A percentile compares a stretch with the other conserved stretches of the same genome.
Evolutionary conservation across 2,329 filamentous ascomycete species (phyloP).

Genomic region (Teratosphaeria epicoccoides): DNA sequence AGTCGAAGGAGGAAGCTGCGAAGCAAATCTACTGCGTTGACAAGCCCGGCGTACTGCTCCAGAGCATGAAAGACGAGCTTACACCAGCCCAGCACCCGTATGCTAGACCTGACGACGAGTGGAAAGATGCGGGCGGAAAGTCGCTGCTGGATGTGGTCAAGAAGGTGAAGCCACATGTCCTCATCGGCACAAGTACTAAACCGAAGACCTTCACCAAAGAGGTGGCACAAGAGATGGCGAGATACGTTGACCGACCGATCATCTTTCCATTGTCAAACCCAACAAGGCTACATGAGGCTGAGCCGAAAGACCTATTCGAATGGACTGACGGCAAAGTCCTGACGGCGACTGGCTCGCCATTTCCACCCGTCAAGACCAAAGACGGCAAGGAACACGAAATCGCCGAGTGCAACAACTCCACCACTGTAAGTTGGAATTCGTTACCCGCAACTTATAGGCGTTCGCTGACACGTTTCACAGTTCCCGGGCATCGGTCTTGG

Average conservation of each 20-base stretch:
- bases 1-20: slow-evolving; percentile 61
- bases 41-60: slow-evolving; percentile 65
- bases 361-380: slow-evolving; percentile 55
- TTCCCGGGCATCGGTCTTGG: slow-evolving; percentile 83
- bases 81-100: slow-evolving; percentile 59
- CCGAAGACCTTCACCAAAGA: slow-evolving; percentile 67
- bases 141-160: slow-evolving; percentile 58
- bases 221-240: slow-evolving; percentile 64
- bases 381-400: slow-evolving; percentile 45
- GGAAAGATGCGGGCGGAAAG: slow-evolving; percentile 46
- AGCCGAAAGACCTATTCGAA: slow-evolving; percentile 60
- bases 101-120: slow-evolving; percentile 54
- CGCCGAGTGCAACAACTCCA: slow-evolving; percentile 83
- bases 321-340: slow-evolving; percentile 73
- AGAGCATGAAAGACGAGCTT: slow-evolving; percentile 48
- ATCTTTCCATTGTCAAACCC: slow-evolving; percentile 82
- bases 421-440: slow-evolving; percentile 35
- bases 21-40: slow-evolving; percentile 71
- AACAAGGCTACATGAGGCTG: slow-evolving; percentile 71
- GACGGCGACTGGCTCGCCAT: slow-evolving; percentile 75
- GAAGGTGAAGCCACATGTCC: slow-evolving; percentile 63
- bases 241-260: slow-evolving; percentile 64
- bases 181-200: slow-evolving; percentile 75
- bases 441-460: neutral
- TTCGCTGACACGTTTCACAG: neutral